Conservation (phyloP, 1,284 basidiomycete genomes). For the Rugosomyces carneus region DNA sequence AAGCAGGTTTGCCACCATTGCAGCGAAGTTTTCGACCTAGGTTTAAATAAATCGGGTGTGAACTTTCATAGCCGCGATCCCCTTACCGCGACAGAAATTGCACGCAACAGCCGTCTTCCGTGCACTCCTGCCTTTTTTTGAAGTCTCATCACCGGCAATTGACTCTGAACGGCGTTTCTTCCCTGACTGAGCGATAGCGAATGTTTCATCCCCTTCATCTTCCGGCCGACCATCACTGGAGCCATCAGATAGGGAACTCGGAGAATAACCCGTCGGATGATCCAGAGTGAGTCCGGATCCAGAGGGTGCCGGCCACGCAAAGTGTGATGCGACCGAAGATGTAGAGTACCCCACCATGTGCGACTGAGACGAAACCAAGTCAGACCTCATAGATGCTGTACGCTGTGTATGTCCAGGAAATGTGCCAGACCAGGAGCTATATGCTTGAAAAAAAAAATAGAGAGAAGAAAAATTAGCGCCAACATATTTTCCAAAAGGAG, state of each 20-base stretch:
- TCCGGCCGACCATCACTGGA: conserved; percentile 17
- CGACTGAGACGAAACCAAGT: conserved; percentile 4
- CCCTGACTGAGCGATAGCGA: conserved; percentile 18
- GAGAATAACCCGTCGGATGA: conserved; percentile 16
- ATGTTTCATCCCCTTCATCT: conserved; percentile 15
- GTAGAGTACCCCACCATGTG: conserved; percentile 3
- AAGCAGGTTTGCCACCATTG: conserved; percentile 55
- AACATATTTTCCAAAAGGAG: conserved; percentile 1
- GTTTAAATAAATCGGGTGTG: conserved; percentile 11
- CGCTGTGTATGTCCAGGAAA: conserved; percentile 2
- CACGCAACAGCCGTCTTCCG: conserved; percentile 59
- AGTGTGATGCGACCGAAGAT: conserved; percentile 8
- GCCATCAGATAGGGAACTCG: conserved; percentile 17
- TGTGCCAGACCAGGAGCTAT: conserved; percentile 8
- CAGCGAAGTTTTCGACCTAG: conserved; percentile 68
- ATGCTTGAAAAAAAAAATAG: conserved; percentile 7
- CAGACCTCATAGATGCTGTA: conserved; percentile 1
- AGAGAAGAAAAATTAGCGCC: background rate
- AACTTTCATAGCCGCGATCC: background rate
- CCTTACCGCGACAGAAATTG: conserved; percentile 66
- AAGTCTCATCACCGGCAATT: conserved; percentile 18
- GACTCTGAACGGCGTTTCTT: conserved; percentile 22
- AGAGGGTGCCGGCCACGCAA: conserved; percentile 13
- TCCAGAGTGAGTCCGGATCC: conserved; percentile 12
- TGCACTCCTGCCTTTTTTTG: conserved; percentile 26